Percentiles rank a stretch among this genome's conserved stretches.
Evolutionary conservation across 78 protist species (phyloP).

Genomic region (Cavenderia fasciculata): DNA sequence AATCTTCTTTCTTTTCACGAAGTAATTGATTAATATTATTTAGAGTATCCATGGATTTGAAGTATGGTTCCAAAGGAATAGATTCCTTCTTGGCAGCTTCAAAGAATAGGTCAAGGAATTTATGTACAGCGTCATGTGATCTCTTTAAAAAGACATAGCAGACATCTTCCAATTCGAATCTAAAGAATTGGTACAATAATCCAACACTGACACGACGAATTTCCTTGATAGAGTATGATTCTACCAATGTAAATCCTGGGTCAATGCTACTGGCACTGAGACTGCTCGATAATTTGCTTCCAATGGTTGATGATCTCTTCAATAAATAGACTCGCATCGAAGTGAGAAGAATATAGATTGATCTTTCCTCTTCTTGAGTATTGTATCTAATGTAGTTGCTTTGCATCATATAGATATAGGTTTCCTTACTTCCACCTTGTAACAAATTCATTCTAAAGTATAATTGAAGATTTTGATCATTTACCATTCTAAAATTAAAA

Average conservation of each 20-base stretch:
- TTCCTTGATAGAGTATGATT: neutral
- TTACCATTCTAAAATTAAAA: neutral
- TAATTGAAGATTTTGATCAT: slow-evolving; percentile 36
- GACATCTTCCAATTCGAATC: slow-evolving; percentile 57
- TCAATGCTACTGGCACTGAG: neutral
- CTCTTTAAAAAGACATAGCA: slow-evolving; percentile 50
- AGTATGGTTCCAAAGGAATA: slow-evolving; percentile 8
- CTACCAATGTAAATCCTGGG: neutral
- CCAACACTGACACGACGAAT: slow-evolving; percentile 6
- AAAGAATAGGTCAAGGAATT: slow-evolving; percentile 11
- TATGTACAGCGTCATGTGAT: slow-evolving; percentile 26
- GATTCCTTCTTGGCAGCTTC: neutral
- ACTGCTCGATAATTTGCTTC: neutral
- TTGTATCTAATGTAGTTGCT: slow-evolving; percentile 25
- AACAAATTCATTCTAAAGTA: slow-evolving; percentile 34
- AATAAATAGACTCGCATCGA: slow-evolving; percentile 18
- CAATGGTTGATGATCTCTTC: neutral
- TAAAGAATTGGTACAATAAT: slow-evolving; percentile 20
- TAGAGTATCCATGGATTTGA: slow-evolving; percentile 7
- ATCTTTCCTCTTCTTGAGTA: slow-evolving; percentile 37
- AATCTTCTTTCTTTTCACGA: neutral
- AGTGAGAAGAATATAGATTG: slow-evolving; percentile 11
- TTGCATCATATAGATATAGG: slow-evolving; percentile 42
- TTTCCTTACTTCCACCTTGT: slow-evolving; percentile 38
- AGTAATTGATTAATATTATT: neutral